Percentiles rank a stretch among this genome's conserved stretches.
Evolutionary conservation across 2,329 filamentous ascomycete genomes (phyloP).

Genomic region (Epicoccum nigrum): DNA sequence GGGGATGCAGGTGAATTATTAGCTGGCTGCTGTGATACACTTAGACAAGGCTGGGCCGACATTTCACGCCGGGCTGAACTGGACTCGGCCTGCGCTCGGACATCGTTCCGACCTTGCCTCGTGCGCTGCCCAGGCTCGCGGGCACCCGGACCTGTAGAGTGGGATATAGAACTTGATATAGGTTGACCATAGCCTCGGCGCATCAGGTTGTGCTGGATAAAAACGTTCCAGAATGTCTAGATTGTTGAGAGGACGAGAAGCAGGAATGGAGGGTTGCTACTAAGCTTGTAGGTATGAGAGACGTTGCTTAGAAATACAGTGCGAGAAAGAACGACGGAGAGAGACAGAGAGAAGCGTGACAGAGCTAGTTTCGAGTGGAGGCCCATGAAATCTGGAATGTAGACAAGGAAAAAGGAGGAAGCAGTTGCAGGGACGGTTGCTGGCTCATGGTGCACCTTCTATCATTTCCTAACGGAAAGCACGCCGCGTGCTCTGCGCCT

Average conservation of each 20-base stretch:
- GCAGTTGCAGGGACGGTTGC: constrained; percentile 25
- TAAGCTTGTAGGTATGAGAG: background rate
- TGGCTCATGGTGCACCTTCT: constrained; percentile 42
- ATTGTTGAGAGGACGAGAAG: background rate
- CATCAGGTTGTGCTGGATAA: constrained; percentile 23
- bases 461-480: constrained; percentile 38
- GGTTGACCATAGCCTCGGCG: constrained; percentile 28
- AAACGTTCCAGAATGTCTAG: background rate
- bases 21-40: constrained; percentile 7
- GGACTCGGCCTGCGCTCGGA: constrained; percentile 3
- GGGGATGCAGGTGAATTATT: constrained; percentile 11
- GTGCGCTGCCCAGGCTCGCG: constrained; percentile 23
- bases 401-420: constrained; percentile 5
- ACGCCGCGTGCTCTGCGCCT: constrained; percentile 35
- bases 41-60: constrained; percentile 14
- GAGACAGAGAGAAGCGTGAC: constrained; percentile 12
- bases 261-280: constrained; percentile 9
- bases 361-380: constrained; percentile 22
- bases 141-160: constrained; percentile 14
- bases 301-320: constrained; percentile 1
- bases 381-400: constrained; percentile 24
- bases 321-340: constrained; percentile 17
- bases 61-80: constrained; percentile 16
- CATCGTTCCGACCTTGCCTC: constrained; percentile 21
- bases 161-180: constrained; percentile 26